phyloP scores from a whole-genome alignment of 1,284 basidiomycete species.

The Malassezia brasiliensis region DNA sequence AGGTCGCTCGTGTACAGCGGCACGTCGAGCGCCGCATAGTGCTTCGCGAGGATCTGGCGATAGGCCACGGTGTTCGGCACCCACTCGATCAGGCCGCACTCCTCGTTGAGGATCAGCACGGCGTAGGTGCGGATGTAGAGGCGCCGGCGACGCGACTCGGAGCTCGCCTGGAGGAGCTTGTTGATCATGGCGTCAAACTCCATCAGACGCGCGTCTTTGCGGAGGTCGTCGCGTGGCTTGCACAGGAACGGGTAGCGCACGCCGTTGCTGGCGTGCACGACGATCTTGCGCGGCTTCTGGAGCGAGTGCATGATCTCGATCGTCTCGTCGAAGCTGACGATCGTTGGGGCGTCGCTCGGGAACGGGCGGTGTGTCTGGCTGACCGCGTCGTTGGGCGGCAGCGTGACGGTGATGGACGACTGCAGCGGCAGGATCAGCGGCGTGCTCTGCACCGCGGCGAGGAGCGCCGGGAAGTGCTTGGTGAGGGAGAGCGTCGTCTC shows the following conservation, averaged over 20 bases:
- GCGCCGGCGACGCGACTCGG: conserved; percentile 60
- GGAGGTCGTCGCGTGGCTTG: conserved; percentile 93
- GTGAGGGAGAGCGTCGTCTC: conserved; percentile 28
- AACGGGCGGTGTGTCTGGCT: conserved; percentile 72
- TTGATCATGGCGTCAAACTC: conserved; percentile 98
- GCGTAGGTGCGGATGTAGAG: conserved; percentile 62
- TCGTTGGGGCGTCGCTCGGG: conserved; percentile 65
- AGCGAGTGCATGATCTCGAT: conserved; percentile 88
- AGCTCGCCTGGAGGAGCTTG: conserved; percentile 85
- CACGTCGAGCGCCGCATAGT: conserved; percentile 55
- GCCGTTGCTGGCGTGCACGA: conserved; percentile 73
- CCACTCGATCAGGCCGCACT: conserved; percentile 98
- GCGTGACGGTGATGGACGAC: conserved; percentile 76
- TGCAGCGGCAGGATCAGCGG: conserved; percentile 64
- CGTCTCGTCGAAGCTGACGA: conserved; percentile 59
- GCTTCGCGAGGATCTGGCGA: conserved; percentile 64
- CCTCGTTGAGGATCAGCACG: conserved; percentile 90
- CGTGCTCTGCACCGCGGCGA: conserved; percentile 23
- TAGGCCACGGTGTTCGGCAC: conserved; percentile 85
- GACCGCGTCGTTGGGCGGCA: conserved; percentile 52
- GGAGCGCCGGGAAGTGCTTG: conserved; percentile 30
- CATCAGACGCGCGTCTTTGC: conserved; percentile 96
- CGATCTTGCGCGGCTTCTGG: conserved; percentile 84
- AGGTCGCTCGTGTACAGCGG: conserved; percentile 53
- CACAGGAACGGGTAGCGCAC: conserved; percentile 81